Evolutionary conservation across 352 stramenopile genomes (phyloP).

Genomic region (Pythium aquatile): DNA sequence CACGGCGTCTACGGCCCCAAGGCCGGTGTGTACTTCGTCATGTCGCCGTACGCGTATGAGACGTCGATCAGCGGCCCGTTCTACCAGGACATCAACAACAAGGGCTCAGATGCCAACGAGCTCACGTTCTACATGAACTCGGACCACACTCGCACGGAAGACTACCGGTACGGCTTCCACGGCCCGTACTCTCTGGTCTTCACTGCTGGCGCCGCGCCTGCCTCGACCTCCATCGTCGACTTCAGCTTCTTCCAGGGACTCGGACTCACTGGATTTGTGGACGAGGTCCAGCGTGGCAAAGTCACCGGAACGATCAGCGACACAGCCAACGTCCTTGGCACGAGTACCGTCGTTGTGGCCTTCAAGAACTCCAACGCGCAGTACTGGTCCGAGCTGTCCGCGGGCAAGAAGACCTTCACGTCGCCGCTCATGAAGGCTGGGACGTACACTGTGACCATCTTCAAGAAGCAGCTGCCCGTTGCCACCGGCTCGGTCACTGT

Average conservation of each 20-base stretch:
- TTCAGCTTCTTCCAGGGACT: conserved; percentile 49
- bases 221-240: conserved; percentile 24
- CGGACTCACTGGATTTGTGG: conserved; percentile 37
- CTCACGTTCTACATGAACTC: conserved; percentile 64
- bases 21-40: conserved; percentile 49
- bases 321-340: conserved; percentile 26
- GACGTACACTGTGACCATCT: conserved; percentile 52
- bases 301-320: conserved; percentile 40
- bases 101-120: conserved; percentile 45
- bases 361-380: conserved; percentile 42
- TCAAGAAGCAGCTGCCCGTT: conserved; percentile 54
- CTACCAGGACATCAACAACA: conserved; percentile 62
- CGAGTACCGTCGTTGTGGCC: conserved; percentile 30
- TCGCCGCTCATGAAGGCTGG: conserved; percentile 47
- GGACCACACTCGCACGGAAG: conserved; percentile 52
- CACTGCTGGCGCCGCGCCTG: conserved; percentile 32
- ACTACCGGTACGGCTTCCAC: conserved; percentile 56
- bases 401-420: conserved; percentile 27
- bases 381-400: conserved; percentile 37
- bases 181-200: conserved; percentile 46
- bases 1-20: conserved; percentile 39
- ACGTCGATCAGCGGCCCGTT: conserved; percentile 44
- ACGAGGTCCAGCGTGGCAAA: conserved; percentile 30
- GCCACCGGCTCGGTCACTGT: conserved; percentile 33
- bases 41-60: conserved; percentile 47